Percentiles rank a stretch among this genome's conserved stretches.
Conservation (phyloP, 2,329 filamentous ascomycete genomes). For the Lasiodiplodia citricola region DNA sequence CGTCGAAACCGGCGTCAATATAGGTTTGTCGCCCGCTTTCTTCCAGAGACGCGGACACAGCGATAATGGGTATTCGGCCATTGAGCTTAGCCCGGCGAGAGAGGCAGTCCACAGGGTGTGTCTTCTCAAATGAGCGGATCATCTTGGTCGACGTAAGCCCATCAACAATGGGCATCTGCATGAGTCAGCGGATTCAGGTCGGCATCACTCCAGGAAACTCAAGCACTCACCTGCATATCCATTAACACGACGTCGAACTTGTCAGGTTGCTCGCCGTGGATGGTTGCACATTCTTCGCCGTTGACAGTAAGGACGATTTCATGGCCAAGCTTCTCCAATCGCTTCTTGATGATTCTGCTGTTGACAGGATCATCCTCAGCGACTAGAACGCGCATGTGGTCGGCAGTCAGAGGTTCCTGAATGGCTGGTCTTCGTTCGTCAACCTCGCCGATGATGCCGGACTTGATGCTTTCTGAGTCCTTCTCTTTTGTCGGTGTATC, state of each 20-base stretch:
- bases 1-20: constrained; percentile 80
- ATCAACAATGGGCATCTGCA: constrained; percentile 89
- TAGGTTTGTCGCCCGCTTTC: constrained; percentile 74
- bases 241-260: constrained; percentile 82
- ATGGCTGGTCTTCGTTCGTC: constrained; percentile 31
- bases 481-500: constrained; percentile 15
- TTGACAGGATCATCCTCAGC: constrained; percentile 92
- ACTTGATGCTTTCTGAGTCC: constrained; percentile 18
- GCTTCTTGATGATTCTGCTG: constrained; percentile 78
- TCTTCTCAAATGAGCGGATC: constrained; percentile 75
- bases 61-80: constrained; percentile 78
- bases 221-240: constrained; percentile 80
- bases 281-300: constrained; percentile 79
- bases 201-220: too few relatives aligned
- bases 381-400: constrained; percentile 70
- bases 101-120: constrained; percentile 55
- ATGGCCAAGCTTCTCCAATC: constrained; percentile 78
- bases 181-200: neutral
- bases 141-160: constrained; percentile 81
- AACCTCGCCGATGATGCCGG: constrained; percentile 41
- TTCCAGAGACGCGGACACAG: constrained; percentile 80
- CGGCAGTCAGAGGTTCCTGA: constrained; percentile 30
- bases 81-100: constrained; percentile 66
- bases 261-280: constrained; percentile 67
- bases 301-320: constrained; percentile 75